phyloP scores from a whole-genome alignment of 2,329 filamentous ascomycete species.

The Cryphonectria radicalis region DNA sequence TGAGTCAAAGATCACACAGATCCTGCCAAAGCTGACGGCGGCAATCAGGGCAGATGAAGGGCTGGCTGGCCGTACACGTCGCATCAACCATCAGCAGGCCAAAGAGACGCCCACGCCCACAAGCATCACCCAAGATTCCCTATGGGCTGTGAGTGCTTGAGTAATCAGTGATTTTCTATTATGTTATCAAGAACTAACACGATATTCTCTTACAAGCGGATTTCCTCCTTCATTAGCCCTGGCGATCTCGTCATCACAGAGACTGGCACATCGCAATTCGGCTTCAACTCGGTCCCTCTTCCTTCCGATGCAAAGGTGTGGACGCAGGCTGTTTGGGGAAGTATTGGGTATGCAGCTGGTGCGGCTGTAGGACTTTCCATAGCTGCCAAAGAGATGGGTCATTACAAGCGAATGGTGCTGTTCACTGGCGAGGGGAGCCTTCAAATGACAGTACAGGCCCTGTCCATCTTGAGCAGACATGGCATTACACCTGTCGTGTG shows the following conservation, averaged over 20 bases:
- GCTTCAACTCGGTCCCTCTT: slow-evolving; percentile 24
- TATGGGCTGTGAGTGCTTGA: neutral
- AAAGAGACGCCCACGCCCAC: neutral
- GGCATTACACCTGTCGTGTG: slow-evolving; percentile 29
- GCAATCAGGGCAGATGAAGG: slow-evolving; percentile 19
- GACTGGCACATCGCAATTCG: slow-evolving; percentile 33
- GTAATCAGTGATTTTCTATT: neutral
- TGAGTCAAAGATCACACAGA: slow-evolving; percentile 31
- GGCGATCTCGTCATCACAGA: slow-evolving; percentile 33
- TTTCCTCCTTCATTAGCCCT: slow-evolving; percentile 27
- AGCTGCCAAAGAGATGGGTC: slow-evolving; percentile 32
- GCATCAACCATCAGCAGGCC: neutral
- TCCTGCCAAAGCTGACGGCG: slow-evolving; percentile 27
- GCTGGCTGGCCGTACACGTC: slow-evolving; percentile 1
- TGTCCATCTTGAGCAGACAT: slow-evolving; percentile 28
- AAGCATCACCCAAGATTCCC: neutral
- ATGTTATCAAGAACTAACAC: neutral
- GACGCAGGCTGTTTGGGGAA: slow-evolving; percentile 34
- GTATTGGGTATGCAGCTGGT: slow-evolving; percentile 33
- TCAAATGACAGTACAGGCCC: slow-evolving; percentile 31
- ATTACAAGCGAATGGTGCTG: slow-evolving; percentile 30
- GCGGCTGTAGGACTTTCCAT: slow-evolving; percentile 31
- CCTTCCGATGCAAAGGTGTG: slow-evolving; percentile 26
- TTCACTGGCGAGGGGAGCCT: slow-evolving; percentile 36
- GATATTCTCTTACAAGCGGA: neutral